These are phyloP conservation scores for Trichosanthes truncata DNA, from an alignment of 306 rosid species.

Conservation along the genomic window DNA sequence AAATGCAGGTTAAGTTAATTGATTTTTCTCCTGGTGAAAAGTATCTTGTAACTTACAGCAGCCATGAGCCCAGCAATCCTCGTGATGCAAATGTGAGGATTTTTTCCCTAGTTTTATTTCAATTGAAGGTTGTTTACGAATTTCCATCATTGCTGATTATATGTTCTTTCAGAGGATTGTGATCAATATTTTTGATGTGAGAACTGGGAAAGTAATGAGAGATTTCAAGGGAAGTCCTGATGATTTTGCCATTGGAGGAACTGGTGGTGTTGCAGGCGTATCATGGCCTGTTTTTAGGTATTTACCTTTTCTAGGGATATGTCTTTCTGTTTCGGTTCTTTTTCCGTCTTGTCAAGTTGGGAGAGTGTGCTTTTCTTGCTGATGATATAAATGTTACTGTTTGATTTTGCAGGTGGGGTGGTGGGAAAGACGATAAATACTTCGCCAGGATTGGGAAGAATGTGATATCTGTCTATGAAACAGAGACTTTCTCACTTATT, in stretches of 20 bases:
- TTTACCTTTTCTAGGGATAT: neutral
- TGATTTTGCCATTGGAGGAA: constrained; percentile 75
- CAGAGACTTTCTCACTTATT: constrained; percentile 74
- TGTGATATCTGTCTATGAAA: constrained; percentile 67
- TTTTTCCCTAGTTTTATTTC: neutral
- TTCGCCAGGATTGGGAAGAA: constrained; percentile 87
- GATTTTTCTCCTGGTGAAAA: constrained; percentile 90
- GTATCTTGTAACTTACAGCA: constrained; percentile 78
- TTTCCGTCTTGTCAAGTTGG: neutral
- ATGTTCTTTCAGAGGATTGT: constrained; percentile 53
- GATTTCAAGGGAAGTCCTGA: constrained; percentile 83
- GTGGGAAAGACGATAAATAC: constrained; percentile 72
- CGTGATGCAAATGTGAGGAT: constrained; percentile 85
- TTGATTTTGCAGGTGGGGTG: constrained; percentile 62
- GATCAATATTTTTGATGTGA: constrained; percentile 78
- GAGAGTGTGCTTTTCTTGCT: neutral
- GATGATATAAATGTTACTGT: neutral
- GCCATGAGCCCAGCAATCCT: constrained; percentile 89
- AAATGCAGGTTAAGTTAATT: constrained; percentile 63
- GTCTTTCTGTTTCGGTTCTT: neutral
- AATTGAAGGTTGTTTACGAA: neutral
- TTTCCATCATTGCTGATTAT: constrained; percentile 17
- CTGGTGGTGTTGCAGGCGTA: constrained; percentile 67
- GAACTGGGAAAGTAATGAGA: constrained; percentile 87
- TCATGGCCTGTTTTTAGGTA: constrained; percentile 93